These are phyloP conservation scores for Mariannaea elegans DNA, from an alignment of 2,329 filamentous ascomycete genomes.

Conservation along the genomic window DNA sequence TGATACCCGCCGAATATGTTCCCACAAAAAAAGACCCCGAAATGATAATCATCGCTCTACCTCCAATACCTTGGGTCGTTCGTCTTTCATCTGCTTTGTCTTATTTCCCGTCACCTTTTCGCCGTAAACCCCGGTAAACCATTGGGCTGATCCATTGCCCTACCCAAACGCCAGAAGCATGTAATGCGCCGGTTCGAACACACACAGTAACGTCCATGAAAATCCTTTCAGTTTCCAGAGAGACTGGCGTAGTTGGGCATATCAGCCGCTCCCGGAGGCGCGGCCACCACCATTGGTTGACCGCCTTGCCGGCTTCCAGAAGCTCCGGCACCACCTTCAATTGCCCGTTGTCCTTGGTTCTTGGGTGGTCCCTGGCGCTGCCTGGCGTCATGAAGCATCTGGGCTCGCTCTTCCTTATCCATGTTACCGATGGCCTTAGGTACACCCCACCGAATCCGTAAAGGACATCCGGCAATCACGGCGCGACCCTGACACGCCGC, in stretches of 20 bases:
- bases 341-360: slow-evolving; percentile 31
- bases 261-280: slow-evolving; percentile 81
- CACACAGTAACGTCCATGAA: slow-evolving; percentile 37
- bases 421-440: slow-evolving; percentile 92
- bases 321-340: slow-evolving; percentile 42
- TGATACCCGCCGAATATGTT: slow-evolving; percentile 45
- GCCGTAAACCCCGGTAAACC: slow-evolving; percentile 27
- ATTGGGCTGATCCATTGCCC: slow-evolving; percentile 16
- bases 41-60: slow-evolving; percentile 29
- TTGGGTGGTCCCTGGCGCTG: slow-evolving; percentile 44
- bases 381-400: slow-evolving; percentile 79
- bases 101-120: slow-evolving; percentile 28
- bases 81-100: slow-evolving; percentile 20
- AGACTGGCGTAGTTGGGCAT: slow-evolving; percentile 83
- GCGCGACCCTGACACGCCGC: slow-evolving; percentile 86
- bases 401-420: slow-evolving; percentile 83
- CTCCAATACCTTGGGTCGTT: slow-evolving; percentile 20
- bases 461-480: slow-evolving; percentile 88
- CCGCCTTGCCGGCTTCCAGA: slow-evolving; percentile 34
- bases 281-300: slow-evolving; percentile 62
- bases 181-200: slow-evolving; percentile 17
- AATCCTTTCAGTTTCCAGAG: slow-evolving; percentile 72
- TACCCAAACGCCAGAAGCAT: slow-evolving; percentile 43
- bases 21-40: slow-evolving; percentile 16
- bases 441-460: slow-evolving; percentile 91